A percentile compares a stretch with the other conserved stretches of the same genome.
These are phyloP conservation scores for Dichotomopilus funicola DNA, from an alignment of 2,329 filamentous ascomycete species.

Conservation along the genomic window DNA sequence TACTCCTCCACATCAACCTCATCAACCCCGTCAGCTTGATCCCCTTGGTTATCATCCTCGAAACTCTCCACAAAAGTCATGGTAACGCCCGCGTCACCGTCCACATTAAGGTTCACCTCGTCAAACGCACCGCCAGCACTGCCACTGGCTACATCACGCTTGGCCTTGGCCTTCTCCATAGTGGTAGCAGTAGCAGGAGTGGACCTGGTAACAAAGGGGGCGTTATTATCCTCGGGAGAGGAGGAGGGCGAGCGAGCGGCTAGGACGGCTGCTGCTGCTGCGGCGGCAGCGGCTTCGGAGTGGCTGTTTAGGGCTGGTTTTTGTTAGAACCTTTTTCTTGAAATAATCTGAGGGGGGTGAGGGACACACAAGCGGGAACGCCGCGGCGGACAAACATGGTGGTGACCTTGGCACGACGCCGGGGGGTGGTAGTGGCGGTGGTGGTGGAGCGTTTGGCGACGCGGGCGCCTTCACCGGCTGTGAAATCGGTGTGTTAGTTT, in stretches of 20 bases:
- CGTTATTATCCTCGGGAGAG: not conserved
- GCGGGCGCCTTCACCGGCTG: not conserved
- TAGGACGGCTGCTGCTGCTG: not conserved
- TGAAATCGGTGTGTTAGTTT: not conserved
- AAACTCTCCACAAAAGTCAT: conserved; percentile 40
- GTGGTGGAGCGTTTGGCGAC: conserved; percentile 19
- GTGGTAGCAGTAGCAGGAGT: too few species aligned
- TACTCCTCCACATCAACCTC: conserved; percentile 25
- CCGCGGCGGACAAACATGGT: conserved; percentile 42
- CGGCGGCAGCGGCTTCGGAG: conserved; percentile 15
- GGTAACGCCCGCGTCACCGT: conserved; percentile 38
- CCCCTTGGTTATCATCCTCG: conserved; percentile 14
- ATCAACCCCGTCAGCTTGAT: not conserved
- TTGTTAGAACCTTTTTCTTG: too few species aligned
- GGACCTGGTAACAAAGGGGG: not conserved
- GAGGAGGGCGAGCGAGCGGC: not conserved
- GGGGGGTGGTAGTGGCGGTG: conserved; percentile 22
- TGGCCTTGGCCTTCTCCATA: too few species aligned
- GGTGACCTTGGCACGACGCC: conserved; percentile 38
- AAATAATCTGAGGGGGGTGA: not conserved
- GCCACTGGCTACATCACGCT: conserved; percentile 1
- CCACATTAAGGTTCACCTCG: conserved; percentile 39
- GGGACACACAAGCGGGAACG: conserved; percentile 35
- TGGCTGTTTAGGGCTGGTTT: conserved; percentile 27
- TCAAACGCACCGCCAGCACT: conserved; percentile 32